Evolutionary conservation across 345 rosid species (phyloP), one percentile per base, ranked within the genome.

Genomic region (Eucalyptus tenuipes): DNA sequence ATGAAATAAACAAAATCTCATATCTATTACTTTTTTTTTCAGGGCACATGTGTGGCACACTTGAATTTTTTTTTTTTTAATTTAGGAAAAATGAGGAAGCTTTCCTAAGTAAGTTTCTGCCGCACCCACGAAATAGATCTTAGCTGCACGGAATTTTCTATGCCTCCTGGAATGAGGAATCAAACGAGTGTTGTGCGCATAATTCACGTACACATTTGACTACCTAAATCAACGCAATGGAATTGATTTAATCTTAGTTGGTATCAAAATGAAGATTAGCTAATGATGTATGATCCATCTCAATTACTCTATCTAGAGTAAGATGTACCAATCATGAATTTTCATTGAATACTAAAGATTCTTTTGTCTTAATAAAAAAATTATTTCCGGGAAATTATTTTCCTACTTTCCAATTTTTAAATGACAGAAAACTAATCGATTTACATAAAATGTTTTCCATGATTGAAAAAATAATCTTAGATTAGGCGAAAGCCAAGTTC

Each of bases 11-110:
- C 4, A 18, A 52, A 52, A 52, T 52, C 17, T 29, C 13, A 61
- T 0, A 15, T 64, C 75, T 3, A 15, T 64, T 64, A 9, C 10
- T 7, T 14, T 4, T n/a, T 7, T n/a, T 13, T 4, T 5, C 10
- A 7, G 9, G 3, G 8, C 2, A 7, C 18, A 2, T 13, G 37
- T 14, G 40, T 11, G 40, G 18, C 40, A 64, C n/a, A n/a, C 40
- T 14, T n/a, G 37, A 64, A 64, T 5, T 18, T 52, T 52, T 49
- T 0, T 64, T 64, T 29, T n/a, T 64, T 27, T 12, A 59, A 59
- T 27, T 27, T 59, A 59, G 75, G 37, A 64, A 64, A 64, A n/a
- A n/a, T 7, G 37, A 64, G 10, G 18, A 14, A 64, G 75, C 75
- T n/a, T 7, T n/a, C 20, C 68, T 64, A 64, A 64, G 37, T 64